A percentile compares a stretch with the other conserved stretches of the same genome.
Evolutionary conservation across 169 alveolate genomes (phyloP).

Genomic region (Neospora caninum): DNA sequence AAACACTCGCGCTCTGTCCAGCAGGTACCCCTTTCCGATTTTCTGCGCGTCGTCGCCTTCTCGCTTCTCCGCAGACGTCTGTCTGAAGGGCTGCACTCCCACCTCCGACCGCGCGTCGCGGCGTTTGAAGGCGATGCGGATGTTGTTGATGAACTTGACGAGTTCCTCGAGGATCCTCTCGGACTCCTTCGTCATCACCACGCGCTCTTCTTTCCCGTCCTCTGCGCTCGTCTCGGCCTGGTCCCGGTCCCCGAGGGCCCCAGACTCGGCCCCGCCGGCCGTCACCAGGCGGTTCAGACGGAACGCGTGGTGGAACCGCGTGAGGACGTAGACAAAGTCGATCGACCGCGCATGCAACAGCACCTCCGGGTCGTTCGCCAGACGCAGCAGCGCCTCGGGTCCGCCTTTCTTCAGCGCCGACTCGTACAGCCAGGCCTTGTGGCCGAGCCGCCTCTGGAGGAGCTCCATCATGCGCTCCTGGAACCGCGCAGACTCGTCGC

Average conservation of each 20-base stretch:
- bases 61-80: not conserved
- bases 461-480: conserved; percentile 2
- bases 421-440: conserved; percentile 4
- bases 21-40: not conserved
- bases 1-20: not conserved
- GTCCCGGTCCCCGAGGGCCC: not conserved
- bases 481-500: conserved; percentile 1
- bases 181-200: not conserved
- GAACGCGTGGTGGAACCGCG: not conserved
- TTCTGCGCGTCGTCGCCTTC: not conserved
- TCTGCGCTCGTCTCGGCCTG: not conserved
- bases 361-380: conserved; percentile 14
- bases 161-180: not conserved
- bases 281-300: not conserved
- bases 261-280: not conserved
- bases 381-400: not conserved
- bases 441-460: not conserved
- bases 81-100: not conserved
- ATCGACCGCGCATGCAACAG: not conserved
- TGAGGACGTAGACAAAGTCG: not conserved
- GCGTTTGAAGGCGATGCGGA: not conserved
- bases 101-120: not conserved
- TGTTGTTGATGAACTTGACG: not conserved
- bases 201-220: not conserved
- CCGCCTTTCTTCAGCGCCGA: conserved; percentile 2